phyloP scores from a whole-genome alignment of 2,329 filamentous ascomycete species.

The Fusarium sacchari region DNA sequence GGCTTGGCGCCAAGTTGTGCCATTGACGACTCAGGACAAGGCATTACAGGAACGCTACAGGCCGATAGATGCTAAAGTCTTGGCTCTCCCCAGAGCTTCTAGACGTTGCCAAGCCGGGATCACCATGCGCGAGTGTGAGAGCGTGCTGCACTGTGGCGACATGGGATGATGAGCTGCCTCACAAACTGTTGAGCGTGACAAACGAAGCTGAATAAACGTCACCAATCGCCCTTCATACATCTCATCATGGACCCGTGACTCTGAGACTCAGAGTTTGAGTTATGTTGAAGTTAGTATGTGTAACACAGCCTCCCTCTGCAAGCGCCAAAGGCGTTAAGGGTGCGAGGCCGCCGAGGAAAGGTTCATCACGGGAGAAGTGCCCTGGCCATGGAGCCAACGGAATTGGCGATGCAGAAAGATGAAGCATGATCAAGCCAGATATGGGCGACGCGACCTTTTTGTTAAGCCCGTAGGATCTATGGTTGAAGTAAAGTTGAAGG shows the following conservation, averaged over 20 bases:
- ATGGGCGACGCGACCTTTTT: neutral
- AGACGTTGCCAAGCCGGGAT: conserved; percentile 28
- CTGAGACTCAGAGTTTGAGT: neutral
- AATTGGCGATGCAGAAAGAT: neutral
- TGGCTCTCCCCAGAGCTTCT: conserved; percentile 29
- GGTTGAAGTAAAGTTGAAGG: neutral
- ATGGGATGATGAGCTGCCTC: conserved; percentile 15
- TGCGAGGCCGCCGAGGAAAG: conserved; percentile 36
- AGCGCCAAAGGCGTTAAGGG: conserved; percentile 17
- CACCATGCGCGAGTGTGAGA: neutral
- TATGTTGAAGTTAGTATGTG: neutral
- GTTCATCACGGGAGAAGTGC: neutral
- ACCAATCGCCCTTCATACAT: neutral
- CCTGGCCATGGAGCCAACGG: neutral
- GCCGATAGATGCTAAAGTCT: conserved; percentile 22
- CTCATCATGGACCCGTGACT: neutral
- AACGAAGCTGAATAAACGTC: conserved; percentile 16
- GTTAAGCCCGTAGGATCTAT: neutral
- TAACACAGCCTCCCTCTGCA: conserved; percentile 35
- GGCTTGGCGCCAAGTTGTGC: conserved; percentile 31
- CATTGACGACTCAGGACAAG: conserved; percentile 19
- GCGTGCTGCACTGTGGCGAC: conserved; percentile 25
- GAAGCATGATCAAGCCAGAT: neutral
- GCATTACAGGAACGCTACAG: conserved; percentile 5
- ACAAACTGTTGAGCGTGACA: conserved; percentile 12